phyloP scores from a whole-genome alignment of 345 rosid genomes.

The Euphorbia tirucalli region DNA sequence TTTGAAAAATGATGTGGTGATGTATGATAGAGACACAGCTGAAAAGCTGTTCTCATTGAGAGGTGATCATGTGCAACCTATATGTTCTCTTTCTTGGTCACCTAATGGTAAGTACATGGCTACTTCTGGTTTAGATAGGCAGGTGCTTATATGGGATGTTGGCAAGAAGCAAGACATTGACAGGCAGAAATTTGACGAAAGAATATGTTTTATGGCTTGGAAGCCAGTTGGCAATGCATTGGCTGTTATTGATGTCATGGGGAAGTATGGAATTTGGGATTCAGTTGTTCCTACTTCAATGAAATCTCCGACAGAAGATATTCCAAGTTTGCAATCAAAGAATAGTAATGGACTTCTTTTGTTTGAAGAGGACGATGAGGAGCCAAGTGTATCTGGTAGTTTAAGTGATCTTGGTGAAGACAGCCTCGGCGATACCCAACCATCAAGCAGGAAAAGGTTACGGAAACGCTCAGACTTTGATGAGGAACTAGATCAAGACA shows the following conservation, averaged over 20 bases:
- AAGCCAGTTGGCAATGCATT: constrained; percentile 83
- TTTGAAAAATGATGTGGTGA: constrained; percentile 73
- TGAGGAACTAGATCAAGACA: constrained; percentile 48
- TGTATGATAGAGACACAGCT: constrained; percentile 92
- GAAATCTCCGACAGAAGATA: constrained; percentile 77
- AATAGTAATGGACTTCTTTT: constrained; percentile 67
- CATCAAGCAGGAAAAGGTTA: constrained; percentile 59
- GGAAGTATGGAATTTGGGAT: constrained; percentile 89
- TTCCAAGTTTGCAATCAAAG: constrained; percentile 53
- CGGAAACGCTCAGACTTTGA: constrained; percentile 49
- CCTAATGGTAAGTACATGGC: constrained; percentile 95
- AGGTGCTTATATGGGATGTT: constrained; percentile 89
- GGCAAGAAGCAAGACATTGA: constrained; percentile 81
- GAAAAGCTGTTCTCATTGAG: constrained; percentile 77
- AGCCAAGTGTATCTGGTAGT: constrained; percentile 54
- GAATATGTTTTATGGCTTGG: constrained; percentile 84
- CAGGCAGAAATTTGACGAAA: constrained; percentile 75
- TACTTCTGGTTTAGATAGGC: constrained; percentile 81
- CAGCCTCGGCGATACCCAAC: constrained; percentile 58
- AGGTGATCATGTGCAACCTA: constrained; percentile 70
- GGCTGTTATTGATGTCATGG: constrained; percentile 75
- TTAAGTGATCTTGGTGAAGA: constrained; percentile 64
- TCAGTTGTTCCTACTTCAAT: constrained; percentile 86
- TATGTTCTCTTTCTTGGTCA: constrained; percentile 83
- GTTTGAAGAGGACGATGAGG: constrained; percentile 68